These are phyloP conservation scores for Arachnopeziza araneosa DNA, from an alignment of 2,329 filamentous ascomycete genomes.

Conservation along the genomic window DNA sequence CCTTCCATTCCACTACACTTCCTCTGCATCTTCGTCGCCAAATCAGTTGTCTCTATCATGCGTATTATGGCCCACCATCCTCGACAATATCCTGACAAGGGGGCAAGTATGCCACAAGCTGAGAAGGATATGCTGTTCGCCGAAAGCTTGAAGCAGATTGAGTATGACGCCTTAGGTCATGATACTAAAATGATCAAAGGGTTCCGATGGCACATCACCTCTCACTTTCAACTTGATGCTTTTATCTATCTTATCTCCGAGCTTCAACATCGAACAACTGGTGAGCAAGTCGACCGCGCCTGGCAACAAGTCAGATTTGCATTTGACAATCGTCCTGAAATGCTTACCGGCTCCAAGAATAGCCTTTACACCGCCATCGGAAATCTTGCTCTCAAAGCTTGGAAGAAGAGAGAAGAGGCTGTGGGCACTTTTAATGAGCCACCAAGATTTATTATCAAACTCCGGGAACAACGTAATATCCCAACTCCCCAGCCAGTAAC, in stretches of 20 bases:
- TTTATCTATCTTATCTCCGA: conserved; percentile 33
- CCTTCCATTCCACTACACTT: conserved; percentile 36
- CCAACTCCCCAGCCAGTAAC: conserved; percentile 3
- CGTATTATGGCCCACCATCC: conserved; percentile 31
- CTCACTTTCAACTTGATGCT: conserved; percentile 32
- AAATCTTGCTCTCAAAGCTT: conserved; percentile 28
- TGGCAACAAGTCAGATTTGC: conserved; percentile 28
- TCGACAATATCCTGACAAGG: conserved; percentile 26
- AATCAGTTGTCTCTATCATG: conserved; percentile 27
- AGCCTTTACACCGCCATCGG: conserved; percentile 25
- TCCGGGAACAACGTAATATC: conserved; percentile 22
- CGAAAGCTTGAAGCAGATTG: conserved; percentile 33
- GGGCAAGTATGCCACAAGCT: conserved; percentile 27
- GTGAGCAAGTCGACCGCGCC: conserved; percentile 27
- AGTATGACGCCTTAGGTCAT: conserved; percentile 31
- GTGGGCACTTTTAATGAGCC: conserved; percentile 5
- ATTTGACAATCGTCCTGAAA: conserved; percentile 27
- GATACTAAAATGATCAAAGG: conserved; percentile 25
- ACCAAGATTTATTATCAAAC: conserved; percentile 18
- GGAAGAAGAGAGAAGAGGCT: conserved; percentile 25
- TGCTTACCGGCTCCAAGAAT: conserved; percentile 25
- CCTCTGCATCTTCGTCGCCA: conserved; percentile 24
- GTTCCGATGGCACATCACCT: conserved; percentile 32
- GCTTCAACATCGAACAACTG: conserved; percentile 26
- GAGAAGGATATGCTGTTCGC: conserved; percentile 31